These are phyloP conservation scores for Epichloe gansuensis DNA, from an alignment of 2,329 filamentous ascomycete genomes.

Conservation along the genomic window DNA sequence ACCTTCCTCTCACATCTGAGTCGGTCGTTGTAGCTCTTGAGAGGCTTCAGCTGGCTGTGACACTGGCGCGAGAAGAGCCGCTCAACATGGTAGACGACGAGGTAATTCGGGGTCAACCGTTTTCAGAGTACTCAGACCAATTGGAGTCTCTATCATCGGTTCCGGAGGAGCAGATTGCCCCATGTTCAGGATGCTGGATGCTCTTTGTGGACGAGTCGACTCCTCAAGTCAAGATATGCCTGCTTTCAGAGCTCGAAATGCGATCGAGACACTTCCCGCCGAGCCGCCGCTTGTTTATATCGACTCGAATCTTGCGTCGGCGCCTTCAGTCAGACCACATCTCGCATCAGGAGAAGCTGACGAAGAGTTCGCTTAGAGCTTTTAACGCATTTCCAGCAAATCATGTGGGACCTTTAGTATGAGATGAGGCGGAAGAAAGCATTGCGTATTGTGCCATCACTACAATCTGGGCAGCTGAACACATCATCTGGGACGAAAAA, in stretches of 20 bases:
- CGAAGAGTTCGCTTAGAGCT: neutral
- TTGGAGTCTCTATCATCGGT: neutral
- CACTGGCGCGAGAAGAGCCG: neutral
- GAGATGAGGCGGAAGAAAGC: neutral
- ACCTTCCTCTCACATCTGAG: neutral
- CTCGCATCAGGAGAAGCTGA: neutral
- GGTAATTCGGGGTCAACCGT: neutral
- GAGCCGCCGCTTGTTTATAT: neutral
- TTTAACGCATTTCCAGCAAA: neutral
- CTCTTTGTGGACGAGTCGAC: neutral
- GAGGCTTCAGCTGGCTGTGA: neutral
- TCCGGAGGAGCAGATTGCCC: neutral
- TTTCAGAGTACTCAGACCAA: neutral
- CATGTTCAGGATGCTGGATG: neutral
- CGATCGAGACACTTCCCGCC: neutral
- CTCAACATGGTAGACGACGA: neutral
- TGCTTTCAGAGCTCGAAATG: neutral
- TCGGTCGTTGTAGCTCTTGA: neutral
- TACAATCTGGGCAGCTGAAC: neutral
- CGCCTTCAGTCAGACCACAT: neutral
- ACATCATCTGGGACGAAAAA: neutral
- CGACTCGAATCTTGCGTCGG: neutral
- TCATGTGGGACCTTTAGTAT: neutral
- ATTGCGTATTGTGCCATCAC: neutral
- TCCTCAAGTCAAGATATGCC: neutral